Percentiles rank a stretch among this genome's conserved stretches.
Conservation (phyloP, 208 protist species). For the Leishmania turanica region DNA sequence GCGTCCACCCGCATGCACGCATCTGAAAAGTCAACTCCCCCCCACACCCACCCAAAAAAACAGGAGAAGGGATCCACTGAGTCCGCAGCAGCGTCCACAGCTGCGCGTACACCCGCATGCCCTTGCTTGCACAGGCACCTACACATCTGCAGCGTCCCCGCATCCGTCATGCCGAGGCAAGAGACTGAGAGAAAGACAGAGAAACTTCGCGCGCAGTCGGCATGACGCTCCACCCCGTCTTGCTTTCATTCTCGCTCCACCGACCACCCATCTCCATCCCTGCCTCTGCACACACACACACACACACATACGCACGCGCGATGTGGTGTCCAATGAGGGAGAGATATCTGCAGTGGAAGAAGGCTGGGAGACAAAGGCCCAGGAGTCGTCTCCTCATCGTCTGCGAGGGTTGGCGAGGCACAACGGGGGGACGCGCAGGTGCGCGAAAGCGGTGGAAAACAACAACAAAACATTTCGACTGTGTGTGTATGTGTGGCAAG, state of each 20-base stretch:
- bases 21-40: not conserved
- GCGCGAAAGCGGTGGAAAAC: not conserved
- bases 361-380: not conserved
- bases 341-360: not conserved
- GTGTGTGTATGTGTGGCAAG: not conserved
- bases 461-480: not conserved
- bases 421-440: not conserved
- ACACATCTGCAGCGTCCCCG: not conserved
- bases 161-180: not conserved
- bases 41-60: not conserved
- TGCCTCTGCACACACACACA: not conserved
- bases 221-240: not conserved
- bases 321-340: not conserved
- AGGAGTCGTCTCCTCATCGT: not conserved
- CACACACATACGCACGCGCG: not conserved
- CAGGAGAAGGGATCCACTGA: not conserved
- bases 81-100: not conserved
- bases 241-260: not conserved
- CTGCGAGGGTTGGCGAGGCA: not conserved
- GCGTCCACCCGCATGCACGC: not conserved
- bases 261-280: not conserved
- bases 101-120: not conserved
- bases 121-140: not conserved
- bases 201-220: not conserved
- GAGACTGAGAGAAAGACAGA: not conserved